Evolutionary conservation across 139 green algal genomes (phyloP), one percentile per base, ranked within the genome.

Genomic region (Spirogloea muscicola): DNA sequence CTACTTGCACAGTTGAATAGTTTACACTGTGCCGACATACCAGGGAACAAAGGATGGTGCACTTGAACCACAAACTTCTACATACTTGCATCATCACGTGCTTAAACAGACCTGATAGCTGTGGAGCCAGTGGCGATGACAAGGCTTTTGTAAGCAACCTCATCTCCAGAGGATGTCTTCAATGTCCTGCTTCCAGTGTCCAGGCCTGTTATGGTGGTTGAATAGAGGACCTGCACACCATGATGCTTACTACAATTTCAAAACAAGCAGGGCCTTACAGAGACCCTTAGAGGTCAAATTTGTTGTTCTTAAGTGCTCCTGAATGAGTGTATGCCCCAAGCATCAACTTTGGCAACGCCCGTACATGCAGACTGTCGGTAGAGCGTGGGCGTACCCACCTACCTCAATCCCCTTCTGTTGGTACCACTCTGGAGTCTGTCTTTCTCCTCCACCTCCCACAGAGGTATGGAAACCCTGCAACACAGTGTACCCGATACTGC

Each of bases 391-490:
- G n/a, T n/a, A n/a, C n/a, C n/a, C n/a, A n/a, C 60, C 72, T 72
- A 86, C 93, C 10, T 84, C 66, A 43, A 95, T 93, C 61, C 81
- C 76, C 10, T 94, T 85, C 6, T 91, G 80, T 0, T 74, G 41
- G 63, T 97, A 97, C 89, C 90, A 97, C 3, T 86, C 81, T 0
- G 80, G 77, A 18, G 49, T 55, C 64, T 96, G 92, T 25, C 86
- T 86, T 25, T 94, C 88, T 25, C 91, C 89, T n/a, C 92, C 92
- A 25, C 85, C 90, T 10, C 92, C 92, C 2, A 96, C 92, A 64
- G 72, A 89, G 0, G 91, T 91, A 85, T 97, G 91, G 81, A 97
- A 97, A 36, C 91, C 91, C 67, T 76, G 67, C 36, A 5, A 21
- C n/a, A n/a, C n/a, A n/a, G n/a, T n/a, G n/a, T n/a, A n/a, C n/a